These are phyloP conservation scores for Aspergillus neoniger DNA, from an alignment of 2,329 filamentous ascomycete species.

Conservation along the genomic window DNA sequence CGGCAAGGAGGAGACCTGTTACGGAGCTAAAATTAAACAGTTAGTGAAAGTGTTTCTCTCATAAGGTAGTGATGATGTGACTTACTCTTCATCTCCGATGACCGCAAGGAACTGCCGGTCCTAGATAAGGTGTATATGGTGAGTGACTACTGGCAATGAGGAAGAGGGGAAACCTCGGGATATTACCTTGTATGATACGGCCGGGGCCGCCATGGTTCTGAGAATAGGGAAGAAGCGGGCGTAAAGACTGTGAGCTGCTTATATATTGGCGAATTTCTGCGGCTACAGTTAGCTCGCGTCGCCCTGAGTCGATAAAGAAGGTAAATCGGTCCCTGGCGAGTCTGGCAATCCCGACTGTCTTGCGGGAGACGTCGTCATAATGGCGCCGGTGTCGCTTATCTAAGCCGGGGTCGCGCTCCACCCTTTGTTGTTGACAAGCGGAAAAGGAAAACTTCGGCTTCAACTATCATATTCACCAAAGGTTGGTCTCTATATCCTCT, in stretches of 20 bases:
- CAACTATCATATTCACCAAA: neutral
- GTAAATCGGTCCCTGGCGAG: conserved; percentile 10
- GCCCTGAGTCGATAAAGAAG: neutral
- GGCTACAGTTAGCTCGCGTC: neutral
- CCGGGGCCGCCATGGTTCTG: conserved; percentile 59
- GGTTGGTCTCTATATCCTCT: neutral
- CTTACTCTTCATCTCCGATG: conserved; percentile 84
- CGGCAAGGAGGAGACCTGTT: conserved; percentile 90
- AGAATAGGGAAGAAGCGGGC: neutral
- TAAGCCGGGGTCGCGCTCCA: conserved; percentile 19
- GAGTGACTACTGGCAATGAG: conserved; percentile 6
- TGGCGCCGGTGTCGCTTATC: conserved; percentile 16
- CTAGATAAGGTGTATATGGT: conserved; percentile 48
- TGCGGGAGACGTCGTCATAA: conserved; percentile 19
- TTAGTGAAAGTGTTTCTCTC: conserved; percentile 17
- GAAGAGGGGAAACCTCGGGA: conserved; percentile 14
- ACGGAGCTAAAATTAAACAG: conserved; percentile 70
- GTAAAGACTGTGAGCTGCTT: neutral
- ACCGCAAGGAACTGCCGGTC: conserved; percentile 96
- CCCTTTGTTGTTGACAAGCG: conserved; percentile 21
- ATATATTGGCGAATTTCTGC: neutral
- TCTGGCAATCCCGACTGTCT: conserved; percentile 14
- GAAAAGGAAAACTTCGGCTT: conserved; percentile 13
- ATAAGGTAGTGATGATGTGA: neutral
- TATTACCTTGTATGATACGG: conserved; percentile 57